Base-by-base conservation (phyloP, 495 filamentous ascomycete genomes). In the Bombardia bombarda region DNA sequence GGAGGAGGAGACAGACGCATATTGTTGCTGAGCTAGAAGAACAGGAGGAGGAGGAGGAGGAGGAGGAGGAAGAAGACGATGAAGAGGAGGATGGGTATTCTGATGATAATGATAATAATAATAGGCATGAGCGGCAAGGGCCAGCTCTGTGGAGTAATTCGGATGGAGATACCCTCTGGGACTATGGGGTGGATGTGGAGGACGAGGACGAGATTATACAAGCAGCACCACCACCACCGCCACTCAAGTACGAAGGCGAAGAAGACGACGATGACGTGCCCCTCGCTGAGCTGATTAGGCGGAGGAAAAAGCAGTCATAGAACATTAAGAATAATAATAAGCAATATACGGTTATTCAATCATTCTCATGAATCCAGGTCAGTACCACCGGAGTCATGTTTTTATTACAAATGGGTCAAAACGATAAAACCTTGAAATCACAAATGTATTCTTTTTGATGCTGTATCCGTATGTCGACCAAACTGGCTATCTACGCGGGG, bases 161-260 rank as follows among this genome's bases (percentile, higher is more conserved):
- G 0, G 90, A 95, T 32, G 92, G 92, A 3, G 89, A 96, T 51
- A 69, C 80, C 7, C 68, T 97, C 25, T 71, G 79, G 32, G 92
- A 98, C 56, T 98, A 88, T 60, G 92, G 92, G 2, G 86, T 95
- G 0, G 89, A 95, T 51, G 86, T 87, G 51, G 86, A 88, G 7
- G 76, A 69, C 7, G 86, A 93, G 52, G 81, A 80, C 45, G 82
- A 84, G 18, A n/a, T 44, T 82, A 84, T 21, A 46, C 74, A 32
- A 26, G 31, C 18, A 43, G 34, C 9, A 0, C 38, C 23, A 19
- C 12, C n/a, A n/a, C n/a, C n/a, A n/a, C n/a, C n/a, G n/a, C n/a
- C n/a, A n/a, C n/a, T n/a, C n/a, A n/a, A n/a, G n/a, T n/a, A n/a
- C n/a, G 39, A 10, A 5, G 47, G 36, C 9, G 37, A 42, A 1